Base-by-base conservation (phyloP, 2,329 filamentous ascomycete genomes). In the Hypoxylon sp. region DNA sequence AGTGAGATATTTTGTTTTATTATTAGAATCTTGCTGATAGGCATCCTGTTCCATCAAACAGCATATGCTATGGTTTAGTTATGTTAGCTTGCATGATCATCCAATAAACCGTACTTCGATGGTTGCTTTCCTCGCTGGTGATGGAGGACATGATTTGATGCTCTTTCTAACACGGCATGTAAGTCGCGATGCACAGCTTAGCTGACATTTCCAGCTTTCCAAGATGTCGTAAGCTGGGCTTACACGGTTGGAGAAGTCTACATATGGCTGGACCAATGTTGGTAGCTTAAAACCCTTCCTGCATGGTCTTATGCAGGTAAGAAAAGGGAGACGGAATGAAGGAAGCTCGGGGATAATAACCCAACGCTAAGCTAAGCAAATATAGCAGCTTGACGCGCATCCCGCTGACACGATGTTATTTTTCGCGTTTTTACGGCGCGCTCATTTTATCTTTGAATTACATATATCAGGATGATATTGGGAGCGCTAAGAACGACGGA, bases 291-390 rank as follows among this genome's bases (percentile, higher is more conserved):
- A 66, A 63, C 61, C 67, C 61, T 67, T 58, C 23, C 48, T 68
- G 68, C 68, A 67, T 66, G 52, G 61, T 21, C 29, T n/a, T 46
- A 69, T 65, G 68, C 66, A 69, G 58, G 66, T 70, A 65, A 69
- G 68, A 67, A 63, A 63, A 52, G 21, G 25, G 30, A 56, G 32
- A 39, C 52, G 62, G 43, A 58, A 54, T 52, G 47, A 54, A 43
- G 59, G 47, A 63, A 61, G 60, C 39, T 60, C 57, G 61, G 61
- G 47, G 59, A 63, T 58, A 70, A 58, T 58, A 48, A 39, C 52
- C 55, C 39, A 27, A 61, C 47, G 23, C 34, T 51, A 61, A 51
- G 23, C 34, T 51, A 63, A 61, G 41, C 60, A 61, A 58, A 61
- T 58, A 41, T 60, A 57, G 60, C 39, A 68, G 58, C 61, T 67